Base-by-base conservation (phyloP, 2,329 filamentous ascomycete species). In the Paracamarosporium sp. region DNA sequence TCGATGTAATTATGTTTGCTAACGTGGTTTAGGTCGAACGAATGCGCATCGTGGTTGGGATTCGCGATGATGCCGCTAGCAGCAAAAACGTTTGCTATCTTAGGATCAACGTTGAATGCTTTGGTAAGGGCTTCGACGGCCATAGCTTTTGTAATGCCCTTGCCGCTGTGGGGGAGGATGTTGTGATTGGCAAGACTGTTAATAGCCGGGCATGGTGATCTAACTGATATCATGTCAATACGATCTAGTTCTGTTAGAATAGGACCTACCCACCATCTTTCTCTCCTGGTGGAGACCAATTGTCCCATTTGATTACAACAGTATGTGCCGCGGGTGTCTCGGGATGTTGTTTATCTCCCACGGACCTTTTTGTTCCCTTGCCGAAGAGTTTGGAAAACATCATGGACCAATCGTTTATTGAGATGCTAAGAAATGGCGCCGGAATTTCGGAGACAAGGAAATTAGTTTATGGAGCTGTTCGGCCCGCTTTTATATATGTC, bases 81-180 rank as follows among this genome's bases (percentile, higher is more conserved):
- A 1, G 46, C 44, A 36, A 50, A 50, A 4, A 55, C 45, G 17
- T n/a, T 27, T 13, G 53, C 53, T 27, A 55, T 50, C 9, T 55
- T 50, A 8, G 44, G 27, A 28, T 50, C 45, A 15, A 55, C 13
- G 30, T 55, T 44, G 45, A 55, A 35, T 15, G 53, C 25, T 25
- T 50, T 28, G 3, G 44, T 55, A 13, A 55, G 76, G 9, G 65
- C 57, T 2, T 53, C 59, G 31, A 68, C 44, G 38, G 62, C 63
- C 22, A 55, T 54, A 38, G 66, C 61, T 31, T 73, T 57, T 1
- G 69, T 73, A 20, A 74, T 62, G 20, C 61, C 60, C 56, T 65
- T 67, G 25, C 72, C 72, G 46, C 65, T 45, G 35, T 63, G 65
- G 8, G 69, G 66, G n/a, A 74, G 50, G 53, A 74, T 61, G 51